Percentiles rank a stretch among this genome's conserved stretches.
These are phyloP conservation scores for Citrus sp. DNA, from an alignment of 345 rosid species.

Conservation along the genomic window DNA sequence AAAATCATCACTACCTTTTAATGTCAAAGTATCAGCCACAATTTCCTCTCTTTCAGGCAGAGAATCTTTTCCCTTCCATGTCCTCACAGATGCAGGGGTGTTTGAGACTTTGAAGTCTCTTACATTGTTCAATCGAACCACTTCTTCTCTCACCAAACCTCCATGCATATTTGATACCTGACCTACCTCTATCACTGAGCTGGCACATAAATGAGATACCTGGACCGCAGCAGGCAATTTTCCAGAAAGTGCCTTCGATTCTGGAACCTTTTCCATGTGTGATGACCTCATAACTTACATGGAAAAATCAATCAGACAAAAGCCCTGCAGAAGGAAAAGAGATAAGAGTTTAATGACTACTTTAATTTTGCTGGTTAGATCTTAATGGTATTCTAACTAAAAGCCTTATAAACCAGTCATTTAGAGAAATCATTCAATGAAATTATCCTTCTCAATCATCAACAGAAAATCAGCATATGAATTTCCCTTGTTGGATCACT, in stretches of 20 bases:
- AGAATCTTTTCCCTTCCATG: slow-evolving; percentile 59
- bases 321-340: slow-evolving; percentile 32
- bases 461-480: not conserved
- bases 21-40: slow-evolving; percentile 36
- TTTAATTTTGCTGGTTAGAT: slow-evolving; percentile 6
- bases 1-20: slow-evolving; percentile 47
- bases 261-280: slow-evolving; percentile 64
- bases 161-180: slow-evolving; percentile 40
- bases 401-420: not conserved
- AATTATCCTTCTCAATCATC: not conserved
- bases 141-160: slow-evolving; percentile 45
- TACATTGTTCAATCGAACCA: slow-evolving; percentile 23
- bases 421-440: not conserved
- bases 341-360: slow-evolving; percentile 6
- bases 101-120: slow-evolving; percentile 28
- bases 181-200: slow-evolving; percentile 34
- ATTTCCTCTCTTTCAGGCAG: slow-evolving; percentile 43
- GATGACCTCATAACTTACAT: slow-evolving; percentile 34
- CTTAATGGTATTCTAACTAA: not conserved
- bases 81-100: slow-evolving; percentile 38
- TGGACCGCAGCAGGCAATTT: slow-evolving; percentile 47
- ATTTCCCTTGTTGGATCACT: not conserved
- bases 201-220: slow-evolving; percentile 28
- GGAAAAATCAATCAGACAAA: slow-evolving; percentile 15
- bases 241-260: slow-evolving; percentile 50